Percentiles rank a stretch among this genome's conserved stretches.
Conservation (phyloP, 2,329 filamentous ascomycete genomes). For the Cladosporium halotolerans region DNA sequence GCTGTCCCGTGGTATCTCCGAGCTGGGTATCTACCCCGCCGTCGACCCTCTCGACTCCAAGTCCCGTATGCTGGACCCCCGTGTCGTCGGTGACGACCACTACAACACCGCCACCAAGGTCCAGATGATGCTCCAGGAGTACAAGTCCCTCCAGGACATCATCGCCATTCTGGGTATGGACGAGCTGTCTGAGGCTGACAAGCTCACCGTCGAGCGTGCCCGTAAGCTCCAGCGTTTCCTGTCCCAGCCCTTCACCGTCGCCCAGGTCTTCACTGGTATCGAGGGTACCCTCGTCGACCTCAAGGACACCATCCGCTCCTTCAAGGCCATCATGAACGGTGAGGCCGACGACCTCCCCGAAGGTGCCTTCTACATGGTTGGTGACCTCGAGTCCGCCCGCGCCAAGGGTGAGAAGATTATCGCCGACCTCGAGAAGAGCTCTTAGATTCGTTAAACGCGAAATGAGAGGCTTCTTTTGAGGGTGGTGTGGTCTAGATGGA, state of each 20-base stretch:
- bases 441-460: conserved; percentile 11
- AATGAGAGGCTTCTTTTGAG: conserved; percentile 5
- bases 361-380: conserved; percentile 96
- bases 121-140: conserved; percentile 99
- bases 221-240: conserved; percentile 99
- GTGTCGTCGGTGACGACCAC: conserved; percentile 96
- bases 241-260: conserved; percentile 95
- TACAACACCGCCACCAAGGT: conserved; percentile 91
- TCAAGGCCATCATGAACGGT: conserved; percentile 94
- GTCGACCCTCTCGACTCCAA: conserved; percentile 99
- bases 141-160: conserved; percentile 99
- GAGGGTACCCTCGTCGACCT: conserved; percentile 95
- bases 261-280: conserved; percentile 82
- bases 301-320: conserved; percentile 95
- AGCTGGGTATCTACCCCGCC: conserved; percentile 99
- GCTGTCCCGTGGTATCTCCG: conserved; percentile 99
- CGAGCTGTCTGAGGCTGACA: conserved; percentile 97
- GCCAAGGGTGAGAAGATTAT: conserved; percentile 99
- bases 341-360: conserved; percentile 95
- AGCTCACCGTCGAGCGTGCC: conserved; percentile 99
- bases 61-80: conserved; percentile 98
- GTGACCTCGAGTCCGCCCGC: conserved; percentile 85
- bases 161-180: conserved; percentile 99
- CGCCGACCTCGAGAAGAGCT: conserved; percentile 68
- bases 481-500: neutral